phyloP scores from a whole-genome alignment of 176 grass and related monocot species.

The Cymbopogon citratus region DNA sequence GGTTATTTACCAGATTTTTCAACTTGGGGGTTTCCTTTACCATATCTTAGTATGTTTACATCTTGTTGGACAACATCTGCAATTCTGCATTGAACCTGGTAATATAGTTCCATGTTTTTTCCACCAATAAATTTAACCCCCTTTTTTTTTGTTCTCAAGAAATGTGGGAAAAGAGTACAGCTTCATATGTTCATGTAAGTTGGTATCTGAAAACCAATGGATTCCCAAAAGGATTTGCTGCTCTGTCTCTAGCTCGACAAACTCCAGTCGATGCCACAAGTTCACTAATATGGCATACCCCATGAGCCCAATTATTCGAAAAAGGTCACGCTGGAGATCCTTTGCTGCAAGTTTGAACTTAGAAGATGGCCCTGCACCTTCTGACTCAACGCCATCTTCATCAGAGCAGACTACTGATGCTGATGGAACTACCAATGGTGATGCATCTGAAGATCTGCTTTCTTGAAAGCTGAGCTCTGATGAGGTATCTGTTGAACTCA shows the following conservation, averaged over 20 bases:
- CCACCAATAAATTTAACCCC: neutral
- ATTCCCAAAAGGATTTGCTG: constrained; percentile 11
- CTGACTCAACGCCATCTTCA: constrained; percentile 14
- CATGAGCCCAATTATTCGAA: constrained; percentile 16
- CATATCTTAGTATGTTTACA: neutral
- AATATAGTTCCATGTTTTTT: neutral
- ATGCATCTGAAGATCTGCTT: constrained; percentile 34
- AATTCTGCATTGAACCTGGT: neutral
- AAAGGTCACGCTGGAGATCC: constrained; percentile 34
- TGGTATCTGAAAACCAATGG: constrained; percentile 5
- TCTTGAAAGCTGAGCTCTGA: constrained; percentile 34
- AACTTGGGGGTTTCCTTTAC: neutral
- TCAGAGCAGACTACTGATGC: constrained; percentile 12
- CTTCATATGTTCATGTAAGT: neutral
- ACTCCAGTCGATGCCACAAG: constrained; percentile 9
- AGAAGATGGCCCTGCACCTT: constrained; percentile 35
- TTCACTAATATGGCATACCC: constrained; percentile 19
- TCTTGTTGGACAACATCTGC: neutral
- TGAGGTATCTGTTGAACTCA: constrained; percentile 42
- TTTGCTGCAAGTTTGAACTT: constrained; percentile 53
- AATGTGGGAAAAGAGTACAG: constrained; percentile 24
- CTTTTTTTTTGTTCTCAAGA: neutral
- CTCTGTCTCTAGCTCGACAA: constrained; percentile 21
- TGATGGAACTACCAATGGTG: constrained; percentile 8
- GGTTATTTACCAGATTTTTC: neutral